Evolutionary conservation across 768 basidiomycete species (phyloP).

Genomic region (Rhodotorula graminis): DNA sequence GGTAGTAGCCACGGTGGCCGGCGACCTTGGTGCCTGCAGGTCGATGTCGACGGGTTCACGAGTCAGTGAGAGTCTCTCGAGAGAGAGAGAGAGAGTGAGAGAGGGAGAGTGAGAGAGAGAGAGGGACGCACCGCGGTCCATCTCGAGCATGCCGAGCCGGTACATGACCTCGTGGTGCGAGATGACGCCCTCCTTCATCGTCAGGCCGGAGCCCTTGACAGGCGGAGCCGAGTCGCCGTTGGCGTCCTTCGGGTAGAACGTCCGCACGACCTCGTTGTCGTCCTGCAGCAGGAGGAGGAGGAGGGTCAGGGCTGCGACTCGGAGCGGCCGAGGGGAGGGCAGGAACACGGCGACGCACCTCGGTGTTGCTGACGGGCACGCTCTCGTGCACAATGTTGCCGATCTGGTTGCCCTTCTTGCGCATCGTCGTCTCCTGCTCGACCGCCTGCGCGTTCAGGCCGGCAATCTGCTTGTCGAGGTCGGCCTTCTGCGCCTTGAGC

Average conservation of each 20-base stretch:
- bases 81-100: background rate
- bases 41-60: background rate
- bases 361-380: conserved; percentile 78
- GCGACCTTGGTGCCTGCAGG: conserved; percentile 75
- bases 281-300: conserved; percentile 56
- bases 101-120: background rate
- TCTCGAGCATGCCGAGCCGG: conserved; percentile 89
- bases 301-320: background rate
- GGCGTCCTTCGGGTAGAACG: conserved; percentile 78
- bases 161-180: conserved; percentile 97
- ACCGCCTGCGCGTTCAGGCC: conserved; percentile 69
- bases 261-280: conserved; percentile 74
- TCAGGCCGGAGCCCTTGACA: conserved; percentile 28
- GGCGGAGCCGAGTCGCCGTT: conserved; percentile 55
- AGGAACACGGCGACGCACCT: conserved; percentile 55
- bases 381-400: conserved; percentile 89
- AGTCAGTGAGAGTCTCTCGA: background rate
- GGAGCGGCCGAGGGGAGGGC: background rate
- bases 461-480: conserved; percentile 74
- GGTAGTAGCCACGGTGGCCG: conserved; percentile 94
- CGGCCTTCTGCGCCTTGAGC: conserved; percentile 74
- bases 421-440: conserved; percentile 72
- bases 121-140: conserved; percentile 72
- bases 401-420: conserved; percentile 69
- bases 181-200: conserved; percentile 64